These are phyloP conservation scores for Rhodotorula babjevae DNA, from an alignment of 768 basidiomycete species.

Conservation along the genomic window DNA sequence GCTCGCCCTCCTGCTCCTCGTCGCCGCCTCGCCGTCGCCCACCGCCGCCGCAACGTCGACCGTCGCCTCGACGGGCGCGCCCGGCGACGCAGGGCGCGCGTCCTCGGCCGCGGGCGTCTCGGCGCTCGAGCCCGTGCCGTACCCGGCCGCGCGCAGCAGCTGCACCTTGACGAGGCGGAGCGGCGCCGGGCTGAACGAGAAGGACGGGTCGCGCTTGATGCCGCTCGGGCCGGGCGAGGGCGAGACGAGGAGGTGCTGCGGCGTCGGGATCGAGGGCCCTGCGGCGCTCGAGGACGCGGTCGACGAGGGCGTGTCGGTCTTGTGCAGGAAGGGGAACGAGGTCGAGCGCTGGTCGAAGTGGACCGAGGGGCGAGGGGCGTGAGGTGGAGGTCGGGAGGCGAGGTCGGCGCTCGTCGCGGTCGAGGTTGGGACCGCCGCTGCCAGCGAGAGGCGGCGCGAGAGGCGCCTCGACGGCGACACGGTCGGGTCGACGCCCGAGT, in stretches of 20 bases:
- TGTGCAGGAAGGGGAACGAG: not conserved
- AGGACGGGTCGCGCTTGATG: conserved; percentile 7
- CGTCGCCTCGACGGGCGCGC: not conserved
- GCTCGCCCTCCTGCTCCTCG: too few species aligned
- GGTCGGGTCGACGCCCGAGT: conserved; percentile 26
- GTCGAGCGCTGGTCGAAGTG: not conserved
- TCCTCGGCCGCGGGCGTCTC: not conserved
- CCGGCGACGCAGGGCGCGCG: not conserved
- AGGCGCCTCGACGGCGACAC: conserved; percentile 22
- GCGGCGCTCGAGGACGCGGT: not conserved
- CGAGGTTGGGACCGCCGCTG: not conserved
- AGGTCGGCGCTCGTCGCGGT: not conserved
- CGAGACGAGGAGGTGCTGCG: conserved; percentile 21
- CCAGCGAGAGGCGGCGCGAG: conserved; percentile 13
- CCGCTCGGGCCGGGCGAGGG: not conserved
- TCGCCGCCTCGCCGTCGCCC: not conserved
- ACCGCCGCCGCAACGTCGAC: not conserved
- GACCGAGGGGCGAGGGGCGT: not conserved
- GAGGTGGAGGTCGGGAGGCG: not conserved
- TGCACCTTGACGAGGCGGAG: conserved; percentile 34
- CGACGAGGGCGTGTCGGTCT: not conserved
- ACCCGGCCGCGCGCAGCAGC: conserved; percentile 23
- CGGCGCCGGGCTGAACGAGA: conserved; percentile 38
- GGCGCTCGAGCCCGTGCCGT: not conserved
- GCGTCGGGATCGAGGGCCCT: conserved; percentile 15